phyloP scores from a whole-genome alignment of 768 basidiomycete species.

The Hericium erinaceus region DNA sequence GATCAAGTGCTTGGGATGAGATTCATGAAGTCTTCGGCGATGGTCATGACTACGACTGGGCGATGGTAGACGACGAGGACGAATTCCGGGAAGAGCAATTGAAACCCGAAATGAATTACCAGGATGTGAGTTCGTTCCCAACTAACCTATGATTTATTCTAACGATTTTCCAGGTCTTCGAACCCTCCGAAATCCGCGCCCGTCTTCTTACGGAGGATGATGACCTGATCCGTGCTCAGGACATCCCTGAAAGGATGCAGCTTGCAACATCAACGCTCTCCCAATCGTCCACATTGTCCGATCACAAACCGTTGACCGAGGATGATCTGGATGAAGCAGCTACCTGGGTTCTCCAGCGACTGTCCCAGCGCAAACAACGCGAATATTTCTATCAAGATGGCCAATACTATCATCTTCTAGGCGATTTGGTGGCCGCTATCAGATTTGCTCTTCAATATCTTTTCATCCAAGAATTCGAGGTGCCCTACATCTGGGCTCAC shows the following conservation, averaged over 20 bases:
- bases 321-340: slow-evolving; percentile 75
- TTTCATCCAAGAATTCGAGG: slow-evolving; percentile 85
- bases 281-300: slow-evolving; percentile 45
- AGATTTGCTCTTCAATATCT: slow-evolving; percentile 70
- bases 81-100: slow-evolving; percentile 37
- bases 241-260: slow-evolving; percentile 95
- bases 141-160: background rate
- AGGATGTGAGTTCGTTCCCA: slow-evolving; percentile 53
- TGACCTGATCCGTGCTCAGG: slow-evolving; percentile 80
- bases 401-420: slow-evolving; percentile 46
- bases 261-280: slow-evolving; percentile 82
- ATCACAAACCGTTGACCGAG: slow-evolving; percentile 55
- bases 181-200: slow-evolving; percentile 90
- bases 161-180: slow-evolving; percentile 65
- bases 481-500: slow-evolving; percentile 92
- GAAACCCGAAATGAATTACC: slow-evolving; percentile 76
- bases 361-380: slow-evolving; percentile 61
- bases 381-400: slow-evolving; percentile 68
- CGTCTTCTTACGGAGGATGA: slow-evolving; percentile 89
- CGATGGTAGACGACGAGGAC: slow-evolving; percentile 73
- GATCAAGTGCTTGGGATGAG: slow-evolving; percentile 81
- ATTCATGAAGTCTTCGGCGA: slow-evolving; percentile 95
- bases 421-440: slow-evolving; percentile 70
- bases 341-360: slow-evolving; percentile 76
- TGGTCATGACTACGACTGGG: slow-evolving; percentile 95